These are phyloP conservation scores for Aspergillus asperescens DNA, from an alignment of 495 filamentous ascomycete species.

Conservation along the genomic window DNA sequence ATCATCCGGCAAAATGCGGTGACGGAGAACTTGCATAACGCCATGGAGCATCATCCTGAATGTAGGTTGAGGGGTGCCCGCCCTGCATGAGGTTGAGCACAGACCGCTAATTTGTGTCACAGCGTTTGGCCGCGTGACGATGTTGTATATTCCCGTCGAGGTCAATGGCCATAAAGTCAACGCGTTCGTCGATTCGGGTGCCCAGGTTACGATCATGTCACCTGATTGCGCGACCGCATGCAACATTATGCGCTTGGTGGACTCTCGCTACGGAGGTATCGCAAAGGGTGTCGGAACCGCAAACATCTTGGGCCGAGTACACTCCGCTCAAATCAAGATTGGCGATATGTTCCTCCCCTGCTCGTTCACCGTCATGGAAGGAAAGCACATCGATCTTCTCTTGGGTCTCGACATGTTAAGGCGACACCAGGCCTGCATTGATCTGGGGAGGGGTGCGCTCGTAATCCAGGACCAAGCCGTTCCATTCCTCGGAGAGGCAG, in stretches of 20 bases:
- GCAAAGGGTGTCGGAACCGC: slow-evolving; percentile 92
- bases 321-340: slow-evolving; percentile 89
- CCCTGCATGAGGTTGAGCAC: slow-evolving; percentile 5
- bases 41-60: slow-evolving; percentile 94
- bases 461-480: slow-evolving; percentile 85
- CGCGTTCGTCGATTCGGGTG: slow-evolving; percentile 95
- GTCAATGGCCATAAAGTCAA: slow-evolving; percentile 90
- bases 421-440: slow-evolving; percentile 87
- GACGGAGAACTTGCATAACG: slow-evolving; percentile 89
- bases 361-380: slow-evolving; percentile 99
- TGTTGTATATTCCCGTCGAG: slow-evolving; percentile 94
- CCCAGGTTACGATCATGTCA: slow-evolving; percentile 98
- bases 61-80: slow-evolving; percentile 48
- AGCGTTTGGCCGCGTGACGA: slow-evolving; percentile 91
- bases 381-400: slow-evolving; percentile 92
- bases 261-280: slow-evolving; percentile 83
- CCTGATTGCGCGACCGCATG: slow-evolving; percentile 84
- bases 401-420: slow-evolving; percentile 95
- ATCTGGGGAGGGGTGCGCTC: slow-evolving; percentile 72
- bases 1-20: slow-evolving; percentile 92
- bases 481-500: slow-evolving; percentile 82
- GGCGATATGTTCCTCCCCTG: slow-evolving; percentile 82
- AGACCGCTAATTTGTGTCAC: slow-evolving; percentile 20
- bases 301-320: slow-evolving; percentile 88
- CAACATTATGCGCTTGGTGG: slow-evolving; percentile 95